Evolutionary conservation across 2,329 filamentous ascomycete genomes (phyloP).

Genomic region (Fusarium torulosum): DNA sequence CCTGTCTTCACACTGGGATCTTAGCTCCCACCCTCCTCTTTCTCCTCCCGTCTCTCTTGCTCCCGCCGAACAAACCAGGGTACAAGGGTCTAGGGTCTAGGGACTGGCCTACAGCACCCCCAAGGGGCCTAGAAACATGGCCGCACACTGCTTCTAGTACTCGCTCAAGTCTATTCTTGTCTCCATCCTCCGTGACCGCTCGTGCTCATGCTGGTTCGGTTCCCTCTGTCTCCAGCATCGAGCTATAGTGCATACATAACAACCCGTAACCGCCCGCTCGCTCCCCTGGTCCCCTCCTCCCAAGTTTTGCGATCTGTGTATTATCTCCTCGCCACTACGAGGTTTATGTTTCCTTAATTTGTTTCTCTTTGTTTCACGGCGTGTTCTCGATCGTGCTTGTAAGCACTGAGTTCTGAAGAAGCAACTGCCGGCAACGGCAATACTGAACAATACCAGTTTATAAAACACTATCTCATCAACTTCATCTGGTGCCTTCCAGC

Average conservation of each 20-base stretch:
- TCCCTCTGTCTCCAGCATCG: slow-evolving; percentile 39
- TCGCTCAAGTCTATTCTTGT: slow-evolving; percentile 47
- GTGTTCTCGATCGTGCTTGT: slow-evolving; percentile 37
- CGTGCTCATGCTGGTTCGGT: slow-evolving; percentile 37
- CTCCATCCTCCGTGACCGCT: slow-evolving; percentile 44
- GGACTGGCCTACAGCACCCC: slow-evolving; percentile 33
- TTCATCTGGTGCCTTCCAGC: slow-evolving; percentile 36
- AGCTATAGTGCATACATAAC: slow-evolving; percentile 62
- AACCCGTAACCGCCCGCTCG: slow-evolving; percentile 59
- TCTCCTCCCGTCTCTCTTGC: slow-evolving; percentile 24
- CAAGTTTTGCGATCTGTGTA: slow-evolving; percentile 58
- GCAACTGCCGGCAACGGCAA: slow-evolving; percentile 57
- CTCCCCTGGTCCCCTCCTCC: slow-evolving; percentile 52
- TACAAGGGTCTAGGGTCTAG: slow-evolving; percentile 38
- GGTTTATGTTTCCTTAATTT: slow-evolving; percentile 48
- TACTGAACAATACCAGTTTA: slow-evolving; percentile 32
- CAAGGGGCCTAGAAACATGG: slow-evolving; percentile 32
- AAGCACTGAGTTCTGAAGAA: slow-evolving; percentile 44
- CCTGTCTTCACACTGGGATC: slow-evolving; percentile 23
- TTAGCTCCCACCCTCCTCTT: slow-evolving; percentile 38
- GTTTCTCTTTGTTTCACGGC: slow-evolving; percentile 50
- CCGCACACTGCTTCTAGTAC: slow-evolving; percentile 36
- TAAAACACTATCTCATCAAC: slow-evolving; percentile 33
- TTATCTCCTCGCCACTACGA: slow-evolving; percentile 52
- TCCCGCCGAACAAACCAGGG: slow-evolving; percentile 30